Evolutionary conservation across 2,329 filamentous ascomycete species (phyloP).

Genomic region (Lachnellula hyalina): DNA sequence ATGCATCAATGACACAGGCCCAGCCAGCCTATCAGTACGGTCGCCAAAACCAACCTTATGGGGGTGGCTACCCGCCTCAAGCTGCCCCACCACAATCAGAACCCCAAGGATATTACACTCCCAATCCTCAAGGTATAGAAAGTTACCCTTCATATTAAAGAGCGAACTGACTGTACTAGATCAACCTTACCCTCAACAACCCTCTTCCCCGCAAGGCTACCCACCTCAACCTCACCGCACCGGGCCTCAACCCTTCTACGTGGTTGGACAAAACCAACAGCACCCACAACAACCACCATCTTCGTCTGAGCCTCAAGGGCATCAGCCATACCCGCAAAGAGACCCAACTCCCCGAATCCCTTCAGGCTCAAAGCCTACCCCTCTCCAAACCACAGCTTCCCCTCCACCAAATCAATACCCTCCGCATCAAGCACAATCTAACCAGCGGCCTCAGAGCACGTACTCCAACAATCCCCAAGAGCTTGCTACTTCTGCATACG

Average conservation of each 20-base stretch:
- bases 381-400: slow-evolving; percentile 47
- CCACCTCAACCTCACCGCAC: slow-evolving; percentile 47
- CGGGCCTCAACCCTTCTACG: slow-evolving; percentile 58
- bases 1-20: slow-evolving; percentile 95
- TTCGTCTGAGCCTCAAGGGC: slow-evolving; percentile 30
- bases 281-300: slow-evolving; percentile 30
- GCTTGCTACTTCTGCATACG: slow-evolving; percentile 70
- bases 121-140: slow-evolving; percentile 40
- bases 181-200: slow-evolving; percentile 42
- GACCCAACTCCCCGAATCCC: slow-evolving; percentile 46
- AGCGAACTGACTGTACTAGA: slow-evolving; percentile 13
- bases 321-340: slow-evolving; percentile 45
- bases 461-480: slow-evolving; percentile 67
- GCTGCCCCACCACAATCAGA: slow-evolving; percentile 46
- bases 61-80: slow-evolving; percentile 32
- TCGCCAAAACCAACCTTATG: slow-evolving; percentile 34
- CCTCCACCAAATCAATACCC: slow-evolving; percentile 44
- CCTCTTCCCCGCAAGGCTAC: slow-evolving; percentile 49
- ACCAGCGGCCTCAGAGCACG: slow-evolving; percentile 59
- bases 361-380: slow-evolving; percentile 42
- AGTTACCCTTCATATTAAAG: slow-evolving; percentile 3
- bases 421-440: slow-evolving; percentile 38
- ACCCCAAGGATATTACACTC: slow-evolving; percentile 64
- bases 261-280: slow-evolving; percentile 38
- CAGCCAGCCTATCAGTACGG: slow-evolving; percentile 73